A percentile compares a stretch with the other conserved stretches of the same genome.
phyloP scores from a whole-genome alignment of 2,329 filamentous ascomycete species.

The Cordyceps farinosa region DNA sequence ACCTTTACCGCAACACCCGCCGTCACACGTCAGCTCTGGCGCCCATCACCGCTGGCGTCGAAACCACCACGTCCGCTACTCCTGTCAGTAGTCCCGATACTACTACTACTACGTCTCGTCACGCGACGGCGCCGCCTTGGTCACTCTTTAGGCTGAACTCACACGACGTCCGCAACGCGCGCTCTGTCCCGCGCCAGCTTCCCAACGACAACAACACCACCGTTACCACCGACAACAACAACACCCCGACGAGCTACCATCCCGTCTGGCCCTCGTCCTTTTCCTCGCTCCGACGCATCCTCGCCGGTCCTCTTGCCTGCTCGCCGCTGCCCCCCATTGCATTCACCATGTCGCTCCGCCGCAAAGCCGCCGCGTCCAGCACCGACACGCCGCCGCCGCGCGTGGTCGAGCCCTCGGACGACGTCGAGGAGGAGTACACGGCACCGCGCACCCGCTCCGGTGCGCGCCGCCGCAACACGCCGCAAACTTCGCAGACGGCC shows the following conservation, averaged over 20 bases:
- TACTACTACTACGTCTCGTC: neutral
- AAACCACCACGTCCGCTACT: neutral
- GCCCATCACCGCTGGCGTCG: slow-evolving; percentile 2
- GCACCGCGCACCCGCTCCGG: slow-evolving; percentile 76
- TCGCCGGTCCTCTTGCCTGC: neutral
- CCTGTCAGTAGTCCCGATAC: neutral
- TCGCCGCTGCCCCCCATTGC: slow-evolving; percentile 8
- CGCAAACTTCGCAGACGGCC: slow-evolving; percentile 57
- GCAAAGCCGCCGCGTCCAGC: slow-evolving; percentile 4
- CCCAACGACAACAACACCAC: neutral
- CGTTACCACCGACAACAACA: neutral
- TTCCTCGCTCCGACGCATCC: slow-evolving; percentile 7
- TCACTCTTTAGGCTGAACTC: slow-evolving; percentile 5
- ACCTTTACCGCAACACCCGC: neutral
- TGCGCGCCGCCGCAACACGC: slow-evolving; percentile 55
- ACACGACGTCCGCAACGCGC: slow-evolving; percentile 4
- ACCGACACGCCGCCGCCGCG: slow-evolving; percentile 2
- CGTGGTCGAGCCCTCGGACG: slow-evolving; percentile 29
- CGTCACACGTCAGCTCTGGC: slow-evolving; percentile 3
- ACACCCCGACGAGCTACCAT: neutral
- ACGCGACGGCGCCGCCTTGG: slow-evolving; percentile 14
- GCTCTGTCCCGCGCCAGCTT: neutral
- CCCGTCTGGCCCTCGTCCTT: slow-evolving; percentile 4
- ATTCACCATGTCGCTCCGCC: slow-evolving; percentile 15
- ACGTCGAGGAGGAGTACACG: slow-evolving; percentile 56